phyloP scores from a whole-genome alignment of 1,139 yeast genomes.

The Sporopachydermia cereana region DNA sequence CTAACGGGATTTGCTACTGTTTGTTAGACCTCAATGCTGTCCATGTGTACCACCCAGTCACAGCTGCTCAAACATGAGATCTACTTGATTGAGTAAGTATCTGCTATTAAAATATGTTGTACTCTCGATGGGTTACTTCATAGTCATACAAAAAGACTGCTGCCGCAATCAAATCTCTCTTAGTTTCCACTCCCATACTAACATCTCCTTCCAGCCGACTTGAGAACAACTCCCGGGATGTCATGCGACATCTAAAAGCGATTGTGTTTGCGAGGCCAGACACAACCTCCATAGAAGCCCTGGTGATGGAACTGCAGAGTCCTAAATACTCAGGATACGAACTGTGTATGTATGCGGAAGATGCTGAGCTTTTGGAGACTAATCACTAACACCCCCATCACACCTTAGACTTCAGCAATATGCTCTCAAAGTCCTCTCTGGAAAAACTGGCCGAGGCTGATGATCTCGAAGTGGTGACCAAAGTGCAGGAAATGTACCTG shows the following conservation, averaged over 20 bases:
- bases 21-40: constrained; percentile 66
- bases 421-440: constrained; percentile 59
- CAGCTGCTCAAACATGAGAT: constrained; percentile 71
- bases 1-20: too few species aligned
- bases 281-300: constrained; percentile 44
- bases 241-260: constrained; percentile 76
- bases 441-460: constrained; percentile 88
- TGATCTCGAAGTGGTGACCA: constrained; percentile 65
- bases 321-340: constrained; percentile 78
- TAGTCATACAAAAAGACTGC: too few species aligned
- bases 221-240: constrained; percentile 54
- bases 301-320: constrained; percentile 53
- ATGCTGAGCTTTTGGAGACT: background rate
- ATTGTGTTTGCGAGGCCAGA: constrained; percentile 71
- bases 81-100: constrained; percentile 51
- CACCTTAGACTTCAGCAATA: constrained; percentile 50
- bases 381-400: constrained; percentile 1
- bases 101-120: constrained; percentile 1
- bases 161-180: too few species aligned
- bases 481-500: constrained; percentile 33
- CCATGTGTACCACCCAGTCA: constrained; percentile 82
- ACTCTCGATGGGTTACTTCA: too few species aligned
- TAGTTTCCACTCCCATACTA: background rate
- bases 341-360: constrained; percentile 28
- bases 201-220: constrained; percentile 25